These are phyloP conservation scores for Penicillium maclennaniae DNA, from an alignment of 495 filamentous ascomycete species.

Conservation along the genomic window DNA sequence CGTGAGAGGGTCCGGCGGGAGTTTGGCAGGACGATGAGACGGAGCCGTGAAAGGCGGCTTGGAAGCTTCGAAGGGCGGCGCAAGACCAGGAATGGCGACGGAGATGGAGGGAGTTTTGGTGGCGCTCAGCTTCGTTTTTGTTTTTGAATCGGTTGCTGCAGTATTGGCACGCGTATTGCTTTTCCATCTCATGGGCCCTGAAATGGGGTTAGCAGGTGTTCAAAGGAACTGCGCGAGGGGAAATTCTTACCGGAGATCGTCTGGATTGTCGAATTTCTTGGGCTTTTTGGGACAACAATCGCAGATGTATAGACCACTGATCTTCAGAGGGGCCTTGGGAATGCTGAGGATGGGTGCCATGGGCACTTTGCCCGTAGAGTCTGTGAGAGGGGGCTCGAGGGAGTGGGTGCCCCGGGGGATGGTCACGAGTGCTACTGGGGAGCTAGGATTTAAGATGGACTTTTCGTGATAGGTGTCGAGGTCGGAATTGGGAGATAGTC, in stretches of 20 bases:
- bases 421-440: conserved; percentile 45
- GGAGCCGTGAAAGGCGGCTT: conserved; percentile 83
- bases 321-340: conserved; percentile 32
- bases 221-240: background rate
- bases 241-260: conserved; percentile 77
- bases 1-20: conserved; percentile 44
- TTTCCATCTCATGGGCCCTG: conserved; percentile 84
- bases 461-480: conserved; percentile 44
- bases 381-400: conserved; percentile 30
- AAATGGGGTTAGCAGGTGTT: conserved; percentile 2
- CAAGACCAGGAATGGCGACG: conserved; percentile 98
- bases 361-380: conserved; percentile 41
- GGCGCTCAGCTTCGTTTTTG: conserved; percentile 97
- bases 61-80: conserved; percentile 70
- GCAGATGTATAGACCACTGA: conserved; percentile 67
- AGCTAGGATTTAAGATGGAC: conserved; percentile 53
- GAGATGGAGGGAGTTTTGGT: conserved; percentile 95
- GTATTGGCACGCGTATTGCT: conserved; percentile 90
- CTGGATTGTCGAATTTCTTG: conserved; percentile 87
- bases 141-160: conserved; percentile 98
- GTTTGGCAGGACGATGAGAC: conserved; percentile 36
- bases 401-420: conserved; percentile 15
- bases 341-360: conserved; percentile 28
- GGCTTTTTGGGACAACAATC: conserved; percentile 99
- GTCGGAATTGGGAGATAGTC: conserved; percentile 63